Evolutionary conservation across 192 early-diverging fungal species (phyloP).

Genomic region (Coemansia sp.): DNA sequence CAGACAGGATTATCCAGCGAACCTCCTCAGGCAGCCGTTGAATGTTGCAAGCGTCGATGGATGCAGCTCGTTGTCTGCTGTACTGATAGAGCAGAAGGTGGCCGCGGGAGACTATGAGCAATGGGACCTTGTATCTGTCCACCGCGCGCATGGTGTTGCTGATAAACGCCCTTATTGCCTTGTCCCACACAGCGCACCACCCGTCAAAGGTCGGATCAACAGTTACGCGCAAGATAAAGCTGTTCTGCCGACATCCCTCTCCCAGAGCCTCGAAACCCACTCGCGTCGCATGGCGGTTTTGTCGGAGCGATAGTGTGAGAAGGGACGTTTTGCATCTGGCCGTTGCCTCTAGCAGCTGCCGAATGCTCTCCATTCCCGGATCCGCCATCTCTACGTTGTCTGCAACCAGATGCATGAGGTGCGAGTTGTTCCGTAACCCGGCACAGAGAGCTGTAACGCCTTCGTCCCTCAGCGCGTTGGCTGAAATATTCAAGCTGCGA

Average conservation of each 20-base stretch:
- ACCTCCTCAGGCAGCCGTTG: slow-evolving; percentile 26
- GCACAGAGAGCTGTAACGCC: slow-evolving; percentile 25
- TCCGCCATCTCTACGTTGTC: slow-evolving; percentile 28
- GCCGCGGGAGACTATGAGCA: slow-evolving; percentile 38
- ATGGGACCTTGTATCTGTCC: slow-evolving; percentile 30
- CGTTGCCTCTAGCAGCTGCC: slow-evolving; percentile 14
- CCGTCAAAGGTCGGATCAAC: slow-evolving; percentile 33
- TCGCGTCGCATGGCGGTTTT: slow-evolving; percentile 18
- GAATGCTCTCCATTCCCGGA: slow-evolving; percentile 4
- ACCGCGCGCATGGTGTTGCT: slow-evolving; percentile 29
- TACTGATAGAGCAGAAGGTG: slow-evolving; percentile 16
- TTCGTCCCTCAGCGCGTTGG: slow-evolving; percentile 31
- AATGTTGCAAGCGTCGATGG: background rate
- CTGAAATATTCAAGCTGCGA: slow-evolving; percentile 21
- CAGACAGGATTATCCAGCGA: slow-evolving; percentile 12
- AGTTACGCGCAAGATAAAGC: slow-evolving; percentile 20
- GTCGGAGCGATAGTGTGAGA: slow-evolving; percentile 30
- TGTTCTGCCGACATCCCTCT: slow-evolving; percentile 8
- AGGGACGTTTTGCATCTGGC: slow-evolving; percentile 13
- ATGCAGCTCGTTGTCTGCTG: background rate
- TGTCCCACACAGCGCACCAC: slow-evolving; percentile 30
- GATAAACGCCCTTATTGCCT: slow-evolving; percentile 16
- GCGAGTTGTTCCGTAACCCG: slow-evolving; percentile 15
- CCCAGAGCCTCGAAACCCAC: slow-evolving; percentile 13
- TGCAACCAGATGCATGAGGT: slow-evolving; percentile 18